phyloP scores from a whole-genome alignment of 495 filamentous ascomycete genomes.

The Amniculicola lignicola region DNA sequence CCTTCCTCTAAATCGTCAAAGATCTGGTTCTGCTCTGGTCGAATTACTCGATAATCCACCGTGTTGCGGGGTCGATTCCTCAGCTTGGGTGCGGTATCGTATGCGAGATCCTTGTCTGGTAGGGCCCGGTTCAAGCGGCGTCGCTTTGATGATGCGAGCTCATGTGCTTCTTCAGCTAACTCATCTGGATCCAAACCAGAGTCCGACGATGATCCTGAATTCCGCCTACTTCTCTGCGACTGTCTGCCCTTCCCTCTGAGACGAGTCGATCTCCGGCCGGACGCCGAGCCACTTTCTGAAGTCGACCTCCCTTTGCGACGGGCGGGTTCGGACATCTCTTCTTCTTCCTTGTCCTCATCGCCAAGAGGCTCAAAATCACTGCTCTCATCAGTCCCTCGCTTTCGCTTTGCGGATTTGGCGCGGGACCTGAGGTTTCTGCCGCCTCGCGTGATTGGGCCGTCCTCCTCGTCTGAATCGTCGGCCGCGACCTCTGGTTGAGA shows the following conservation, averaged over 20 bases:
- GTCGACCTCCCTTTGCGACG: constrained; percentile 43
- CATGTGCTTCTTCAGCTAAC: constrained; percentile 55
- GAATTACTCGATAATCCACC: constrained; percentile 67
- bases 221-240: constrained; percentile 52
- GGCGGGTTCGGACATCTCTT: constrained; percentile 55
- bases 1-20: constrained; percentile 73
- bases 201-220: constrained; percentile 48
- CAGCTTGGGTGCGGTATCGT: constrained; percentile 47
- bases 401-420: constrained; percentile 43
- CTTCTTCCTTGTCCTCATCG: constrained; percentile 63
- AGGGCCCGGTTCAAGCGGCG: constrained; percentile 17
- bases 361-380: constrained; percentile 85
- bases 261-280: constrained; percentile 50
- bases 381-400: constrained; percentile 56
- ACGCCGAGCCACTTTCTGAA: constrained; percentile 32
- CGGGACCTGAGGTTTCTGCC: constrained; percentile 29
- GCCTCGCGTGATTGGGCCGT: constrained; percentile 52
- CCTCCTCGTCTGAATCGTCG: constrained; percentile 46
- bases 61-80: constrained; percentile 41
- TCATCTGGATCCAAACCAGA: constrained; percentile 46
- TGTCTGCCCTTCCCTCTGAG: constrained; percentile 49
- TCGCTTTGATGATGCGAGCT: constrained; percentile 67
- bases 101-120: constrained; percentile 40
- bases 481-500: constrained; percentile 44
- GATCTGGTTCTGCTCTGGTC: constrained; percentile 65